Evolutionary conservation across 176 grass and related monocot genomes (phyloP).

Genomic region (Cocos nucifera): DNA sequence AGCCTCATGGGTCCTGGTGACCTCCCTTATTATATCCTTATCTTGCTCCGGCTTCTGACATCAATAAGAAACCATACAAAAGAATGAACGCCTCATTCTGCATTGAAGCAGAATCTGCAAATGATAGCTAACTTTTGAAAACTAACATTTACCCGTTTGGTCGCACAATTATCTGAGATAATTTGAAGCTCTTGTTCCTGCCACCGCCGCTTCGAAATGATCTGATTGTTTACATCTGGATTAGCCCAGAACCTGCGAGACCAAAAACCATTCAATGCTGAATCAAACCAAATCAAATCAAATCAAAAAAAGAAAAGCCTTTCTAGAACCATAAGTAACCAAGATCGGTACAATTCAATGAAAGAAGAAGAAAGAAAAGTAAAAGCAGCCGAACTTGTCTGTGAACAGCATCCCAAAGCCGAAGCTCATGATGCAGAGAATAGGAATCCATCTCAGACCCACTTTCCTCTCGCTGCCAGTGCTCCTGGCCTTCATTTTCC

Average conservation of each 20-base stretch:
- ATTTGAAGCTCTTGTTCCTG: constrained; percentile 62
- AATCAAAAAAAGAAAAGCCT: constrained; percentile 5
- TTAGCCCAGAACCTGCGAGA: constrained; percentile 49
- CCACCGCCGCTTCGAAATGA: constrained; percentile 45
- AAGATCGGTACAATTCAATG: not conserved
- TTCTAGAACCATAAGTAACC: constrained; percentile 29
- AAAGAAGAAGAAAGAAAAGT: not conserved
- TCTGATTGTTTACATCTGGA: constrained; percentile 46
- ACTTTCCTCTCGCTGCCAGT: constrained; percentile 36
- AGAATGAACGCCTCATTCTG: no score
- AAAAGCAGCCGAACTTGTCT: constrained; percentile 34
- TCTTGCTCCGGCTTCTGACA: constrained; percentile 57
- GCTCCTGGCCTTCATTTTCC: constrained; percentile 47
- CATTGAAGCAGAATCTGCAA: no score
- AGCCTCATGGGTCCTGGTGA: constrained; percentile 81
- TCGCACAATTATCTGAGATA: constrained; percentile 49
- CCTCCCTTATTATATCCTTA: constrained; percentile 90
- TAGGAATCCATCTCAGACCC: constrained; percentile 45
- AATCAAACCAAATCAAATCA: not conserved
- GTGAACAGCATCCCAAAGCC: constrained; percentile 82
- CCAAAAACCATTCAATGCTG: no score
- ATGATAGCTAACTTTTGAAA: not conserved
- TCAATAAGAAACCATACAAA: no score
- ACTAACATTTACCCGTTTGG: constrained; percentile 48
- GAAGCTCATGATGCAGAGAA: constrained; percentile 70